Conservation (phyloP, 176 grass and related monocot species). For the Stipa capillata region DNA sequence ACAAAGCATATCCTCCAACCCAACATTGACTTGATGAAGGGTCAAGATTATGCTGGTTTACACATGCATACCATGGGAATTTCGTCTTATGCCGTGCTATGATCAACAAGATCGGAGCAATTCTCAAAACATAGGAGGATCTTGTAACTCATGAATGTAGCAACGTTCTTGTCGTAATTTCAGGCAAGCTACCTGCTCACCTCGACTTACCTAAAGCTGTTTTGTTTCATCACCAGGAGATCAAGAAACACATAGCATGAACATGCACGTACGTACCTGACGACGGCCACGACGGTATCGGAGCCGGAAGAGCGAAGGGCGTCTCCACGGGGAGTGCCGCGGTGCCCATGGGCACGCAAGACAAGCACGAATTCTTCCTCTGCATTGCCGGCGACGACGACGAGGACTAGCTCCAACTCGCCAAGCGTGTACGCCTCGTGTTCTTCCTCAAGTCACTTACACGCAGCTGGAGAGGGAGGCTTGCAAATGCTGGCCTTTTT, state of each 20-base stretch:
- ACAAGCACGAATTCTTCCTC: conserved; percentile 10
- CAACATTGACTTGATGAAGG: background rate
- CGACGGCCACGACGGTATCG: conserved; percentile 34
- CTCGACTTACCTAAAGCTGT: background rate
- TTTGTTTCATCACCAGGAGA: background rate
- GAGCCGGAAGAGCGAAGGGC: conserved; percentile 34
- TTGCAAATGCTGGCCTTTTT: background rate
- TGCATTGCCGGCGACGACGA: background rate
- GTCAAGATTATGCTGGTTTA: background rate
- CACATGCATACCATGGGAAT: background rate
- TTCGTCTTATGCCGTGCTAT: background rate
- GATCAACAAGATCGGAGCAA: background rate
- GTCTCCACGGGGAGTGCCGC: conserved; percentile 43
- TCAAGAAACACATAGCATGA: background rate
- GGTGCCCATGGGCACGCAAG: conserved; percentile 16
- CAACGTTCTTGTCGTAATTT: background rate
- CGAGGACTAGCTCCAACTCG: too few species aligned
- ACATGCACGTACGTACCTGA: conserved; percentile 31
- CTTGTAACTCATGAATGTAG: background rate
- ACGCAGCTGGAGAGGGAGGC: background rate
- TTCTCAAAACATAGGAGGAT: background rate
- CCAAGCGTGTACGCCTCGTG: background rate
- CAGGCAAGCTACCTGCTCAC: background rate
- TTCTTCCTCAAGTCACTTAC: background rate
- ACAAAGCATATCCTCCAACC: background rate